Evolutionary conservation across 805 yeast genomes (phyloP), one percentile per base, ranked within the genome.

Genomic region (Cyberlindnera mrakii): DNA sequence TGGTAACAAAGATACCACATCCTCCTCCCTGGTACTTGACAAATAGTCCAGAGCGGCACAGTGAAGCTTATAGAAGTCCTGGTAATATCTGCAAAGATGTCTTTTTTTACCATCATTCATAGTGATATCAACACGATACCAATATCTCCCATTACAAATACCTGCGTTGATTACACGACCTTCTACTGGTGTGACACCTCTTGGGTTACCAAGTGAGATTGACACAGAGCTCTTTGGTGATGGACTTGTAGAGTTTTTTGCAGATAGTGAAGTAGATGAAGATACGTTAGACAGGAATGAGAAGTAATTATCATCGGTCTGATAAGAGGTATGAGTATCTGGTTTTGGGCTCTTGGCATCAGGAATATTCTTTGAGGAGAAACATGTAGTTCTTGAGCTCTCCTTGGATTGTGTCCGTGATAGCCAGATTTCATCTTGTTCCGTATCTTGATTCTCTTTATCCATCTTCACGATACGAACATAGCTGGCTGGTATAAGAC

Each of bases 401-500:
- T 16, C 31, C 25, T 14, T 35, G 14, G 35, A 20, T 14, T 46
- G 50, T 13, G 40, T 32, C 13, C 41, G 42, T 11, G 54, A 42
- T 17, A 54, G 42, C 57, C 59, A 55, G 25, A 39, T 38, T 14
- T 49, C 54, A 29, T 44, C 57, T 46, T 33, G 55, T 61, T 30
- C 29, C 2, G 35, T n/a, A 32, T 35, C 36, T 11, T 23, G 5
- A 3, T 33, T 41, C 16, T 44, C 46, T n/a, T 72, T 74, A 44
- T 65, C 62, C 27, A 57, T 46, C 19, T 66, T 63, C n/a, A 72
- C 75, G 20, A 72, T 71, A 39, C 66, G 72, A 18, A 69, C 74
- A 51, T 71, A 72, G 30, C 68, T 62, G 3, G 76, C 71, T 1
- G 82, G 82, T 2, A 78, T 68, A 43, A 77, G 59, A 1, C 82